These are phyloP conservation scores for Adansonia digitata DNA, from an alignment of 345 rosid genomes.

Conservation along the genomic window DNA sequence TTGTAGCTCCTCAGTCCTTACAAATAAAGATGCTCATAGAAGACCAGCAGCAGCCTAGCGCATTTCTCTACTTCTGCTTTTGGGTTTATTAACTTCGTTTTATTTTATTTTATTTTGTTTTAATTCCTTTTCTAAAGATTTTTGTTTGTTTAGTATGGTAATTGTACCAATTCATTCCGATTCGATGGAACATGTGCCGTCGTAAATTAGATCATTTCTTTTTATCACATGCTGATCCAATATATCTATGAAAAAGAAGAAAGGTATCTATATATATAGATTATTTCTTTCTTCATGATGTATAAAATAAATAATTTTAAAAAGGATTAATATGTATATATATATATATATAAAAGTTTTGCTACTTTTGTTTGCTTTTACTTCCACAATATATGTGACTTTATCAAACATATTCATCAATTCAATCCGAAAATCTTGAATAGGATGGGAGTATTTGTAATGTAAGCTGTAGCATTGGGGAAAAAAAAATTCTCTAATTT, in stretches of 20 bases:
- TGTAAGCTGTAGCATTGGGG: background rate
- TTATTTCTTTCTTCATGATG: background rate
- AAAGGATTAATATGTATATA: background rate
- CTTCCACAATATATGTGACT: background rate
- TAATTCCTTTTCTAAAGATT: background rate
- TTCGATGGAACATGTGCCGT: background rate
- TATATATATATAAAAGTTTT: background rate
- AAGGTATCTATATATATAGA: background rate
- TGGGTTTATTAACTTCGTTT: background rate
- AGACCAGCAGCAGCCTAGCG: no score
- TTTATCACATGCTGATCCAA: background rate
- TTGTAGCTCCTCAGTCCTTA: background rate
- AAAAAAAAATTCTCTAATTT: background rate
- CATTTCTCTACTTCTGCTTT: no score
- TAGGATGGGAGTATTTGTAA: background rate
- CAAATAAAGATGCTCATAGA: no score
- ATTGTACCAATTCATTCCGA: background rate
- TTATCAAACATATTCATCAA: background rate
- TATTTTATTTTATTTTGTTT: background rate
- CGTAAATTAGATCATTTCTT: background rate
- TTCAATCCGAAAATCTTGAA: background rate
- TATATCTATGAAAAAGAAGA: background rate
- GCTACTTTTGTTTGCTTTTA: background rate
- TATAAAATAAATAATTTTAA: background rate
- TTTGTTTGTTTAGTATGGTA: background rate